Percentiles rank a stretch among this genome's conserved stretches.
These are phyloP conservation scores for Alnus rubra DNA, from an alignment of 306 rosid species.

Conservation along the genomic window DNA sequence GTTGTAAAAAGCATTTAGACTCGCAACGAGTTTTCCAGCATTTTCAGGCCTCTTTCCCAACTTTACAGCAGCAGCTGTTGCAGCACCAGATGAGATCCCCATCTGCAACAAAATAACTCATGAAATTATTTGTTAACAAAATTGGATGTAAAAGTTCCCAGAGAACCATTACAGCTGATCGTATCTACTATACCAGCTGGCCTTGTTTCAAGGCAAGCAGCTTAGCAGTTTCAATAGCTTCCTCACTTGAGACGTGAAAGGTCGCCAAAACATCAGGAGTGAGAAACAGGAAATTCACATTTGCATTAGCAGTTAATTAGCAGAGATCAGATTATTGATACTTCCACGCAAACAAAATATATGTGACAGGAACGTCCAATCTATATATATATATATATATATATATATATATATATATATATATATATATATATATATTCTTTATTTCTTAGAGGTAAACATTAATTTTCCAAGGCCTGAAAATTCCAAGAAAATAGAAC, in stretches of 20 bases:
- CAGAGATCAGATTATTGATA: neutral
- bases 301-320: neutral
- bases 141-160: neutral
- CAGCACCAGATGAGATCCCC: constrained; percentile 92
- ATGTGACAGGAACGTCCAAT: no score
- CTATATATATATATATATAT: no score
- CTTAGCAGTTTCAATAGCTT: constrained; percentile 74
- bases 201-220: constrained; percentile 78
- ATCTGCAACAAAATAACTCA: neutral
- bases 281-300: neutral
- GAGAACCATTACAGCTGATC: neutral
- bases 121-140: neutral
- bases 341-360: neutral
- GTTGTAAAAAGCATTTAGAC: constrained; percentile 18
- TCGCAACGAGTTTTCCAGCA: constrained; percentile 74
- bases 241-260: constrained; percentile 59
- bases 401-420: no score
- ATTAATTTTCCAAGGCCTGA: neutral
- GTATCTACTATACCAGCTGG: constrained; percentile 49
- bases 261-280: constrained; percentile 14
- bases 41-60: constrained; percentile 70
- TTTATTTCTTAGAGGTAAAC: neutral
- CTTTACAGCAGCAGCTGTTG: constrained; percentile 65
- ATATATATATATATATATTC: no score
- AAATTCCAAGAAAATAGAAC: neutral